Evolutionary conservation across 2,329 filamentous ascomycete genomes (phyloP), one percentile per base, ranked within the genome.

Genomic region (Calonectria crousiana): DNA sequence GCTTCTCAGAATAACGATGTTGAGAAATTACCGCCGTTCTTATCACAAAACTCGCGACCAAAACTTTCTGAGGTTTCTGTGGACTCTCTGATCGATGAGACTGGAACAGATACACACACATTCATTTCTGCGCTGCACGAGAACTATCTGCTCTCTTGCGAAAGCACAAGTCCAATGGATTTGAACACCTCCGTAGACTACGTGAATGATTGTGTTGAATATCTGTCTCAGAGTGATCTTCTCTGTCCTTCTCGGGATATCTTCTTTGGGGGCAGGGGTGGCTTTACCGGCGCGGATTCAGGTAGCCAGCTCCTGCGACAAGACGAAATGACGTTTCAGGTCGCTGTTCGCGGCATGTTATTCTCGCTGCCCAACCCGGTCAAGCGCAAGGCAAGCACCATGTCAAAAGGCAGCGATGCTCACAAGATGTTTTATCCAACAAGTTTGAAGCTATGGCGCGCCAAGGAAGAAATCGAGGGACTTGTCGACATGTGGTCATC

Each of bases 341-440:
- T 96, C 23, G 95, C 95, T 6, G 95, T 98, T 0, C 92, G 96
- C 16, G 97, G 97, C 0, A 86, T 98, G 65, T 85, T 98, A 0
- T 98, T 98, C 82, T 93, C 92, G 13, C 89, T 99, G 2, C 97
- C 97, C 2, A 91, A 91, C 78, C 96, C 96, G 0, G 97, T 99
- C 13, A 96, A 95, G 82, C 90, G 92, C n/a, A 89, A 88, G 88
- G 83, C 87, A 79, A 81, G 83, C 80, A 78, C 86, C 81, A 80
- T 81, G 79, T 86, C 80, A 83, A 88, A 74, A 82, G 85, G 77
- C 84, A 87, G 79, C 49, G 94, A 95, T 80, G 90, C 94, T 0
- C 93, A 93, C 85, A 96, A 94, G 81, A 98, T 99, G 95, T 97
- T 96, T 78, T 99, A 97, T 81, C 97, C 97, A 0, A 92, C 92